Evolutionary conservation across 1,284 basidiomycete genomes (phyloP), one percentile per base, ranked within the genome.

Genomic region (Cutaneotrichosporon mucoides): DNA sequence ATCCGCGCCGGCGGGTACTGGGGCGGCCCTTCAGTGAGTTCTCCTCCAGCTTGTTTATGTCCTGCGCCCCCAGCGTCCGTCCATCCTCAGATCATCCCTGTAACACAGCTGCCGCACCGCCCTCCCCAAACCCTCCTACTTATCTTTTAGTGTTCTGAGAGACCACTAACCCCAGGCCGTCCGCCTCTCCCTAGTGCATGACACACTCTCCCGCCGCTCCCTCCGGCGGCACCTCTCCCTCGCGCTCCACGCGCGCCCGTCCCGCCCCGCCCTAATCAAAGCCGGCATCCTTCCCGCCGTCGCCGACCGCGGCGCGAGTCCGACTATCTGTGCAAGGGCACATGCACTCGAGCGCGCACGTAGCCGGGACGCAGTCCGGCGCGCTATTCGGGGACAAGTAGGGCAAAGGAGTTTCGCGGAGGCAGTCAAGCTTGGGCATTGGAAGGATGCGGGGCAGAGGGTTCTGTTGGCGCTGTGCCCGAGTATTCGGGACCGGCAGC

Each of bases 401-500:
- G 61, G 63, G 6, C 35, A 45, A n/a, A 35, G 43, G 24, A 24
- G 43, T n/a, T 61, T 65, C 34, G 52, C 51, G 10, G 63, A 60
- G 9, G 53, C 49, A 6, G 36, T 55, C 42, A 15, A 38, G 33
- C 40, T 41, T 6, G 53, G 55, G 9, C 52, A 16, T 15, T 54
- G 60, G 16, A 53, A 45, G 50, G 35, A 55, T 13, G 50, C 59
- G 37, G 57, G 50, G 13, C 58, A 64, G 53, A 51, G 65, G 2
- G 61, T 65, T 6, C 36, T 59, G 13, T 59, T 63, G 36, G 65
- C 67, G 0, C 16, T 68, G 8, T 68, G 67, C 51, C 66, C 67
- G 2, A 59, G 66, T 38, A 68, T 68, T 40, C 45, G 54, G 15
- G 59, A 54, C 49, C 60, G 55, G 56, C 54, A 53, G 45, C 41